Base-by-base conservation (phyloP, 1,284 basidiomycete species). In the Trametes polyzona region DNA sequence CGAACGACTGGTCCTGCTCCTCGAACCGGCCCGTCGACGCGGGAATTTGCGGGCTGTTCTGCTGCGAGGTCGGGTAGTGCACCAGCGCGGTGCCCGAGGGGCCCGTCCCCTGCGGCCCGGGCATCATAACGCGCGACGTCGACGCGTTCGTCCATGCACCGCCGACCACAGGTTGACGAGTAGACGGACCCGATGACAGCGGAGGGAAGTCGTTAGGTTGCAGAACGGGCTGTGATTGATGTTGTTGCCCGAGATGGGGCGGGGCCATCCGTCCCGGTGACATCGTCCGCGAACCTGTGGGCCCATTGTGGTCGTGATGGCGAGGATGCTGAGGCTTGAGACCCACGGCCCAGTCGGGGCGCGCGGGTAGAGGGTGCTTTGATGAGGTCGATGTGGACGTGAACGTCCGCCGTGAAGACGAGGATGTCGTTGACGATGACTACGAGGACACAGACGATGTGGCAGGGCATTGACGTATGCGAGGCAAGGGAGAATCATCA, bases 281-380 rank as follows among this genome's bases (percentile, higher is more conserved):
- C 73, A 76, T 76, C 8, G 69, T 76, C 54, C 74, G 74, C 33
- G 76, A 69, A 51, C 65, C 63, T 3, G 67, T 56, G 17, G 41
- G 41, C 58, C 64, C 55, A 58, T 80, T 79, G 64, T 82, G 80
- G 27, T 80, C 76, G 43, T 73, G 67, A 52, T 75, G 73, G 36
- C 74, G 71, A 1, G 78, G 72, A 43, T 79, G 63, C 59, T 88
- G 84, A 0, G 90, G 83, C 68, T 87, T 88, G 32, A 92, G 76
- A 8, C 90, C 89, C 11, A 92, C 88, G 21, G 90, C 90, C 90
- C 91, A 93, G 68, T 93, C 90, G 36, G 90, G 90, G 55, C 90
- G 80, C 4, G 89, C 75, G 10, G 90, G 90, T 42, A 93, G 77
- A 23, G 90, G 90, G 67, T 93, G 90, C 65, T 87, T 83, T 30